A percentile compares a stretch with the other conserved stretches of the same genome.
These are phyloP conservation scores for Leccinum aurantiacum DNA, from an alignment of 768 basidiomycete species.

Conservation along the genomic window DNA sequence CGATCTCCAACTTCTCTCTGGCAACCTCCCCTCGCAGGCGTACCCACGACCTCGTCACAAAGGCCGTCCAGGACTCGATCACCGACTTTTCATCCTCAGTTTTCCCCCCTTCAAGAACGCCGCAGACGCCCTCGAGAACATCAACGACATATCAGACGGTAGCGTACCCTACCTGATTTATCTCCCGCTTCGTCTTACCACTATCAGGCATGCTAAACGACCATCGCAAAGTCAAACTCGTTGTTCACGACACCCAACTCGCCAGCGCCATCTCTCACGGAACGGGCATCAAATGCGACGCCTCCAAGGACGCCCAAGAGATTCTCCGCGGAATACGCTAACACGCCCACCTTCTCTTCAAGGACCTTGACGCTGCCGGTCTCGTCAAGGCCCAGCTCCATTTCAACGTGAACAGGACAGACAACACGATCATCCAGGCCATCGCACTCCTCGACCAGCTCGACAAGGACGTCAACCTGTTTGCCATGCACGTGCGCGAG, in stretches of 20 bases:
- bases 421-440: constrained; percentile 99
- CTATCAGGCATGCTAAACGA: constrained; percentile 78
- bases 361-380: constrained; percentile 85
- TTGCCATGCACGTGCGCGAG: constrained; percentile 96
- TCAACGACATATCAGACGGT: constrained; percentile 97
- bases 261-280: constrained; percentile 76
- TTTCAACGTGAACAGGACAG: constrained; percentile 93
- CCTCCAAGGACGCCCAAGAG: constrained; percentile 77
- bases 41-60: too few relatives aligned
- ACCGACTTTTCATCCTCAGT: constrained; percentile 75
- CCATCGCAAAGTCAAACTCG: constrained; percentile 74
- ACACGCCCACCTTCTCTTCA: constrained; percentile 87
- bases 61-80: too few relatives aligned
- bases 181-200: neutral
- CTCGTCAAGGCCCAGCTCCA: constrained; percentile 93
- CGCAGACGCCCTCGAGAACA: constrained; percentile 91
- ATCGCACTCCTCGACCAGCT: constrained; percentile 97
- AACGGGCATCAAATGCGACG: constrained; percentile 73
- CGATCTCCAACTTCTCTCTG: too few relatives aligned
- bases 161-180: constrained; percentile 19
- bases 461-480: constrained; percentile 99
- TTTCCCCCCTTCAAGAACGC: constrained; percentile 94
- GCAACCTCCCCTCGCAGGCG: too few relatives aligned
- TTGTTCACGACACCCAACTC: constrained; percentile 73
- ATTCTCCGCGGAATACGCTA: constrained; percentile 90